Percentiles rank a stretch among this genome's conserved stretches.
These are phyloP conservation scores for Lactifluus piperatus DNA, from an alignment of 768 basidiomycete genomes.

Conservation along the genomic window DNA sequence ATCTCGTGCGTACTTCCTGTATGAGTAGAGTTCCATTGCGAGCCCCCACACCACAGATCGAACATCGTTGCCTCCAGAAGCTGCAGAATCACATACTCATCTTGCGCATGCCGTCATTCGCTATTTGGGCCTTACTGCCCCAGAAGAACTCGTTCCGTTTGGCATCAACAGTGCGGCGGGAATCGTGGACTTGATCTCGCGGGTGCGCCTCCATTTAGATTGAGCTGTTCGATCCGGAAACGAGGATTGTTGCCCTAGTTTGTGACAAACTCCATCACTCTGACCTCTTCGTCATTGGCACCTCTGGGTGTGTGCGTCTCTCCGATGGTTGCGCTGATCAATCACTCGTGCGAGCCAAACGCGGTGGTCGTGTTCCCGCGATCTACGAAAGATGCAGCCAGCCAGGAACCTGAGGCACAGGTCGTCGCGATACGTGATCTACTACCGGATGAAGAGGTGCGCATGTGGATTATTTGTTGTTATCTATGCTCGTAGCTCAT, in stretches of 20 bases:
- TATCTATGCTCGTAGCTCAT: background rate
- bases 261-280: conserved; percentile 82
- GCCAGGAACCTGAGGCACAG: conserved; percentile 55
- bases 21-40: background rate
- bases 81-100: conserved; percentile 52
- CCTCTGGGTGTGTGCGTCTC: conserved; percentile 83
- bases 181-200: conserved; percentile 63
- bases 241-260: conserved; percentile 44
- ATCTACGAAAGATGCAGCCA: conserved; percentile 27
- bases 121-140: conserved; percentile 54
- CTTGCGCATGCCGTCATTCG: conserved; percentile 67
- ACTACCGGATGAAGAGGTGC: conserved; percentile 58
- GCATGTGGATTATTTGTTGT: conserved; percentile 1
- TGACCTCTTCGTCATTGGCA: conserved; percentile 67
- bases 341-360: conserved; percentile 86
- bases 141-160: conserved; percentile 48
- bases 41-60: conserved; percentile 39
- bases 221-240: background rate
- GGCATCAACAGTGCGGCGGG: conserved; percentile 51
- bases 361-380: conserved; percentile 88
- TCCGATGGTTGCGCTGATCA: conserved; percentile 70
- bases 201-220: conserved; percentile 34
- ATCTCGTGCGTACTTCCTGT: conserved; percentile 49
- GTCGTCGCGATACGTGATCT: conserved; percentile 67
- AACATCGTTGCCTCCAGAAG: conserved; percentile 37